A percentile compares a stretch with the other conserved stretches of the same genome.
Conservation (phyloP, 495 filamentous ascomycete species). For the Penicillium verhagenii region DNA sequence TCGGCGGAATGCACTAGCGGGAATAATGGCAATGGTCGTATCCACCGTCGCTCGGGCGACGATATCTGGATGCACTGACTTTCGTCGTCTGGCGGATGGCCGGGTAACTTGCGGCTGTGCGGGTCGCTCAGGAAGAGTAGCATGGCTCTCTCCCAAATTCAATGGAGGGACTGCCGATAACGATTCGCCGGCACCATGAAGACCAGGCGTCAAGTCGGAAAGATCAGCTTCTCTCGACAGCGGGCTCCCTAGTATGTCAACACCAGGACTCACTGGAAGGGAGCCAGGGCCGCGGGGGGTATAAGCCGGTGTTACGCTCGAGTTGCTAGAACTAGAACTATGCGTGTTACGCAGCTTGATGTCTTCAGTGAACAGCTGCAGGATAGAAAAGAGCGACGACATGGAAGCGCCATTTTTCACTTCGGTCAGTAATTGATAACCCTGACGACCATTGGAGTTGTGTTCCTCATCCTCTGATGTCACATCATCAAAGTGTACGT, state of each 20-base stretch:
- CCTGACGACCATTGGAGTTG: conserved; percentile 61
- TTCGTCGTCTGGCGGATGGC: conserved; percentile 34
- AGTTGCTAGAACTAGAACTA: conserved; percentile 41
- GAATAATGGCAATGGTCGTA: conserved; percentile 97
- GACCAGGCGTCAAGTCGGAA: conserved; percentile 13
- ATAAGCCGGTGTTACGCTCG: conserved; percentile 31
- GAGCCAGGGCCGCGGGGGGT: conserved; percentile 42
- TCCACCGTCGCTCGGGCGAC: conserved; percentile 95
- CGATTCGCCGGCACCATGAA: conserved; percentile 22
- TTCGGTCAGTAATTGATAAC: conserved; percentile 91
- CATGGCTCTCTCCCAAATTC: conserved; percentile 57
- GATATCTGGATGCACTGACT: conserved; percentile 93
- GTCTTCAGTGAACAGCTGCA: conserved; percentile 95
- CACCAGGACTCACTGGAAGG: conserved; percentile 42
- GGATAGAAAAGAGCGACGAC: conserved; percentile 96
- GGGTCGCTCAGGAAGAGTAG: conserved; percentile 19
- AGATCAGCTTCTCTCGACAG: conserved; percentile 26
- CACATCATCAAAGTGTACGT: conserved; percentile 22
- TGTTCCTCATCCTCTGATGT: conserved; percentile 67
- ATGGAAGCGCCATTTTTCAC: conserved; percentile 98
- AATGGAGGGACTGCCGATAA: conserved; percentile 68
- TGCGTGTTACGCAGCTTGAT: conserved; percentile 68
- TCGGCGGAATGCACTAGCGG: conserved; percentile 89
- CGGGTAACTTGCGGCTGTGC: not conserved
- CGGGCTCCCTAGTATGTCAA: conserved; percentile 36